phyloP scores from a whole-genome alignment of 306 rosid genomes.

The Malus fusca region DNA sequence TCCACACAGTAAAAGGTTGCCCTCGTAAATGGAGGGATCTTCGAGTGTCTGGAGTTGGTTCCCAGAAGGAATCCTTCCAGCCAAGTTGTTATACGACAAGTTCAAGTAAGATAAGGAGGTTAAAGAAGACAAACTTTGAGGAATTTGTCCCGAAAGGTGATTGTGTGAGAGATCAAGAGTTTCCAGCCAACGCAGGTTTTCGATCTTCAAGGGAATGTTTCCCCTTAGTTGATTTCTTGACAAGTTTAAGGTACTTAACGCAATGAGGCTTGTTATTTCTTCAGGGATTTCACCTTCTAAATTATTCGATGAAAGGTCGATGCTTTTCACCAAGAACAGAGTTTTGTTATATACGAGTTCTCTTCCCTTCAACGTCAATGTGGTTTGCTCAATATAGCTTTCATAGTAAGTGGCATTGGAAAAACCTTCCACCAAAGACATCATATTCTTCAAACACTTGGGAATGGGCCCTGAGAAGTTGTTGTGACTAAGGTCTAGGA shows the following conservation, averaged over 20 bases:
- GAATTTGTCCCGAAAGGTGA: neutral
- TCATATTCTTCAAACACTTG: neutral
- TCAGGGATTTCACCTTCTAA: neutral
- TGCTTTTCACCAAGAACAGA: neutral
- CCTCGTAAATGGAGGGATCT: neutral
- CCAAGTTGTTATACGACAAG: constrained; percentile 2
- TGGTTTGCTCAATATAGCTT: neutral
- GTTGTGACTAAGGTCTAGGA: neutral
- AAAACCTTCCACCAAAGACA: neutral
- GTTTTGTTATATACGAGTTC: neutral
- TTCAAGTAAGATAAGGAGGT: neutral
- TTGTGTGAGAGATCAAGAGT: neutral
- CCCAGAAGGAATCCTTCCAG: neutral
- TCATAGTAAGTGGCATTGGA: neutral
- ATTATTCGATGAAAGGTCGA: neutral
- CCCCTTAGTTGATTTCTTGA: neutral
- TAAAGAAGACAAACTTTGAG: neutral
- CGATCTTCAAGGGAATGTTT: neutral
- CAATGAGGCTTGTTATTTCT: neutral
- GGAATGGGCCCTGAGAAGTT: neutral
- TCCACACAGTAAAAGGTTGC: neutral
- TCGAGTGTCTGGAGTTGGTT: constrained; percentile 1
- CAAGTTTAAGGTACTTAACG: neutral
- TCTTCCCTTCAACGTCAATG: neutral
- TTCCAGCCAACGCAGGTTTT: neutral